Evolutionary conservation across 106 monocot species (phyloP).

Genomic region (Allium cepa): DNA sequence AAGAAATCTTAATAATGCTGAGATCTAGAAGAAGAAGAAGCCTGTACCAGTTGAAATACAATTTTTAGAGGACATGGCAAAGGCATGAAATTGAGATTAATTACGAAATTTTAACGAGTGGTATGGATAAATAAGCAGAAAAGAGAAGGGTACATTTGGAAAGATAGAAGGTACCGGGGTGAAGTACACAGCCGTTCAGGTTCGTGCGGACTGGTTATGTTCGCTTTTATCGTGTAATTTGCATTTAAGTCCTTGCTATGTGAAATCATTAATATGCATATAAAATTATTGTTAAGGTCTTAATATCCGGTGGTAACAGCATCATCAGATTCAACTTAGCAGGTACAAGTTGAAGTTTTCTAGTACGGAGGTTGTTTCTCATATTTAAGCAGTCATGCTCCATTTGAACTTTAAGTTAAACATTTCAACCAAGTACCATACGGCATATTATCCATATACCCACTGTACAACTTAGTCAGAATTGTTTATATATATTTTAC

Average conservation of each 20-base stretch:
- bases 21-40: neutral
- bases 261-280: neutral
- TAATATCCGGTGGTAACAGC: neutral
- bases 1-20: neutral
- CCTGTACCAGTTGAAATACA: neutral
- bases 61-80: neutral
- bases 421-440: too few relatives aligned
- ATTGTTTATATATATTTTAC: too few relatives aligned
- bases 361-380: neutral
- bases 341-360: neutral
- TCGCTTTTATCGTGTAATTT: neutral
- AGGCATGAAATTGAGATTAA: neutral
- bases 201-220: constrained; percentile 1
- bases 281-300: neutral
- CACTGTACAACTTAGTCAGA: too few relatives aligned
- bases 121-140: neutral
- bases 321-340: neutral
- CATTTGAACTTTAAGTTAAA: too few relatives aligned
- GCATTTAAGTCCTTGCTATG: neutral
- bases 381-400: neutral
- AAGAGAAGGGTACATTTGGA: neutral
- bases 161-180: neutral
- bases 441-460: too few relatives aligned
- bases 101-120: neutral
- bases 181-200: constrained; percentile 27